Evolutionary conservation across 2,329 filamentous ascomycete species (phyloP).

Genomic region (Trichoderma gracile): DNA sequence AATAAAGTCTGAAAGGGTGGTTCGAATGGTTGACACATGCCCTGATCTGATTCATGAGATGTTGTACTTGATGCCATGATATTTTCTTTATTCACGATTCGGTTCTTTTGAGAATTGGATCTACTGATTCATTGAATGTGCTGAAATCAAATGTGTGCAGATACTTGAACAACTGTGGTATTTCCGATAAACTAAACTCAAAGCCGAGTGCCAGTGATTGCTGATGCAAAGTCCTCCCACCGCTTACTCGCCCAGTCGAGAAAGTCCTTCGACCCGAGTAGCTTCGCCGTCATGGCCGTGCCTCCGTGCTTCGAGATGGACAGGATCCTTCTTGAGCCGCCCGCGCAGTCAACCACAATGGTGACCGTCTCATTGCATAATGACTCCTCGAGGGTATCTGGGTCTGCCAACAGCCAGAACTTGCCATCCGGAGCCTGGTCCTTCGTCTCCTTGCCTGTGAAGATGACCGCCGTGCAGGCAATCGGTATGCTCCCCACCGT

Average conservation of each 20-base stretch:
- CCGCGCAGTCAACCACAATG: constrained; percentile 68
- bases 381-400: constrained; percentile 85
- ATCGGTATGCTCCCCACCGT: constrained; percentile 68
- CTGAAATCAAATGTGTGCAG: no score
- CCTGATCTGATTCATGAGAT: background rate
- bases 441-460: constrained; percentile 61
- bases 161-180: constrained; percentile 28
- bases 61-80: background rate
- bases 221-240: constrained; percentile 41
- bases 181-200: constrained; percentile 30
- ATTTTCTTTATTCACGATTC: background rate
- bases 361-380: constrained; percentile 82
- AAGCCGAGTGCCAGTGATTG: constrained; percentile 33
- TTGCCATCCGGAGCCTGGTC: constrained; percentile 48
- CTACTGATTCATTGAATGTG: background rate
- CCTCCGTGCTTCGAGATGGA: constrained; percentile 85
- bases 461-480: constrained; percentile 75
- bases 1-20: constrained; percentile 75
- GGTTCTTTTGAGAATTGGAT: background rate
- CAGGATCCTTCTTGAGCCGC: constrained; percentile 59
- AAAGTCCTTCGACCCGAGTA: constrained; percentile 65
- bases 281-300: constrained; percentile 62
- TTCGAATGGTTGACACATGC: constrained; percentile 79
- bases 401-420: constrained; percentile 81
- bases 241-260: constrained; percentile 39